phyloP scores from a whole-genome alignment of 2,329 filamentous ascomycete species.

The Acarospora socialis region DNA sequence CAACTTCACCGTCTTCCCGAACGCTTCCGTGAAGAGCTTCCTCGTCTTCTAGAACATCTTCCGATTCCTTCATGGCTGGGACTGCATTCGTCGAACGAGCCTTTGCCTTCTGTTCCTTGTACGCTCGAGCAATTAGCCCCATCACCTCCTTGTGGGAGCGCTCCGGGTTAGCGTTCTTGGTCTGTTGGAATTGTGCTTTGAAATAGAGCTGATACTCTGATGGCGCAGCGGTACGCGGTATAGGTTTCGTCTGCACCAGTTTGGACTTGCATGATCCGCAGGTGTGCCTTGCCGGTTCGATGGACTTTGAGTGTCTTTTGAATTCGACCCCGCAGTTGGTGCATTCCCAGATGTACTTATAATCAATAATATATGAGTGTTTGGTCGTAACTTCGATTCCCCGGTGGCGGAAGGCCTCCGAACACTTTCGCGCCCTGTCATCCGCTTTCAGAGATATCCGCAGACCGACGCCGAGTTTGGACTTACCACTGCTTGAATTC shows the following conservation, averaged over 20 bases:
- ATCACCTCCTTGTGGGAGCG: no score
- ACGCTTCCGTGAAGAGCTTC: no score
- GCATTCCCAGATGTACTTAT: slow-evolving; percentile 83
- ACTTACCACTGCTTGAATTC: slow-evolving; percentile 63
- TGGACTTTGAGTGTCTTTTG: slow-evolving; percentile 73
- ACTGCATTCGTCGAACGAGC: no score
- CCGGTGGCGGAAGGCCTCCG: slow-evolving; percentile 40
- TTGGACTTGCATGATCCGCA: slow-evolving; percentile 63
- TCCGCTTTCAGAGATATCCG: no score
- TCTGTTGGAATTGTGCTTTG: neutral
- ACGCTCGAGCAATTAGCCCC: no score
- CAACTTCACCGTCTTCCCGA: no score
- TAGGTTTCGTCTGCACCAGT: slow-evolving; percentile 66
- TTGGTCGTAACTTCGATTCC: slow-evolving; percentile 75
- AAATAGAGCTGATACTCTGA: neutral
- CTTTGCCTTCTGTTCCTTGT: no score
- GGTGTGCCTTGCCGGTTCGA: slow-evolving; percentile 54
- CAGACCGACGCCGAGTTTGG: slow-evolving; percentile 6
- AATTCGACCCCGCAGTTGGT: slow-evolving; percentile 53
- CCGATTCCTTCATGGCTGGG: no score
- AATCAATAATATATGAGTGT: slow-evolving; percentile 79
- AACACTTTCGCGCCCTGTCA: slow-evolving; percentile 40
- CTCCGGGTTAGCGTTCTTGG: neutral
- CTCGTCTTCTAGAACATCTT: no score
- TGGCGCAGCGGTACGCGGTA: slow-evolving; percentile 45